Base-by-base conservation (phyloP, 345 rosid species). In the Bruguiera sexangula region DNA sequence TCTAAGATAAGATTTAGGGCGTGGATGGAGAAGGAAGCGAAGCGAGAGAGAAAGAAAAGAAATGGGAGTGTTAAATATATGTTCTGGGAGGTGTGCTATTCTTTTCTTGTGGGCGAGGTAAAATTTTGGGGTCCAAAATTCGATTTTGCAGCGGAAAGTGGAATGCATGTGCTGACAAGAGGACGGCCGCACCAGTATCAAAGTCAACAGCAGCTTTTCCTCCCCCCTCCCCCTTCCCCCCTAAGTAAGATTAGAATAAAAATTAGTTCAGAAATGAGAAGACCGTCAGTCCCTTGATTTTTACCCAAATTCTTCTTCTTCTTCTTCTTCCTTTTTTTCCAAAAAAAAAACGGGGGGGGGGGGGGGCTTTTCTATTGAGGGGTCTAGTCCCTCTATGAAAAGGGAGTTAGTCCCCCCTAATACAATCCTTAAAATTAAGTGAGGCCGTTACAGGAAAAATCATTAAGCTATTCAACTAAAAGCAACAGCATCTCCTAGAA, bases 91-190 rank as follows among this genome's bases (percentile, higher is more conserved):
- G 55, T 36, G 62, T 31, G 72, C 48, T 57, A 67, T 71, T 69
- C 76, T 64, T 76, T 76, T 54, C 80, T 76, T 76, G 80, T 2
- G 63, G 60, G 62, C 18, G 73, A 76, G 80, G 80, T 55, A 26
- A 70, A 75, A 69, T 39, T 54, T 24, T 26, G 59, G 75, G 79
- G 87, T 82, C 85, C 93, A 84, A 87, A 87, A 90, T 83, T 83
- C 81, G 87, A 83, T 83, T 78, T 82, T 81, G 92, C 70, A 84
- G 92, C 81, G 93, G 92, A 93, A 90, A 91, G 98, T 86, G 97
- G 91, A 82, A 75, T 83, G 89, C 98, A 91, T 91, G 97, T 93
- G 97, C 81, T 86, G 88, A 86, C 92, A 84, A 85, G 86, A 75
- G 76, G 84, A 83, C 78, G 84, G 74, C 55, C 75, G 85, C 85